Evolutionary conservation across 805 yeast species (phyloP), one percentile per base, ranked within the genome.

Genomic region (Starmerella stigmatis): DNA sequence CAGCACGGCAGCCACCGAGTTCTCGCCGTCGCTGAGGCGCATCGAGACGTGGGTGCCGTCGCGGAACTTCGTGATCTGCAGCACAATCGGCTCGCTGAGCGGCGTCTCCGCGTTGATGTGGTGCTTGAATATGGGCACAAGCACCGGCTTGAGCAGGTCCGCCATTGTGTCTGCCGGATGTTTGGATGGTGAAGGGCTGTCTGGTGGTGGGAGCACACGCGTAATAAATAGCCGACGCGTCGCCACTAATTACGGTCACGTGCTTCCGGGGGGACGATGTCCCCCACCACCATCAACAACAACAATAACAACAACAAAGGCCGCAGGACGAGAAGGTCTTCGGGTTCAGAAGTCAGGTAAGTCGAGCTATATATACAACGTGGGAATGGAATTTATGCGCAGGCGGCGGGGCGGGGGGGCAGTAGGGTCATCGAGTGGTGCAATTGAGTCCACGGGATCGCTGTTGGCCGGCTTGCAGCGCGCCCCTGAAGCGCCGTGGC

Each of bases 41-140:
- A 35, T 30, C 8, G 40, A 31, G 16, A 31, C 31, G n/a, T 27
- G 25, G 8, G 39, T 32, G 12, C 29, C 35, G 20, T 31, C 32
- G 34, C 43, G 42, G 33, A 41, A 41, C 28, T 42, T 44, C 23
- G 44, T 38, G 38, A 48, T 21, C 37, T 48, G 51, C 23, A 48
- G 34, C 36, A 26, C 36, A 16, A 48, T 28, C n/a, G 51, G 51
- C 41, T 43, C 33, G 16, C 15, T 23, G 21, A 44, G 22, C 21
- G 37, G 27, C 17, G 26, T 20, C 10, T 41, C 46, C 3, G 38
- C 44, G n/a, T 33, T 20, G 6, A 38, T 26, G 28, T 27, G 17
- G 23, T 27, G n/a, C 20, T 32, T 33, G 20, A 48, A 37, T 4
- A 38, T 17, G n/a, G 19, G 19, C 31, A 25, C 27, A 13, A 48